Evolutionary conservation across 2,329 filamentous ascomycete species (phyloP).

Genomic region (Gnomoniopsis sp.): DNA sequence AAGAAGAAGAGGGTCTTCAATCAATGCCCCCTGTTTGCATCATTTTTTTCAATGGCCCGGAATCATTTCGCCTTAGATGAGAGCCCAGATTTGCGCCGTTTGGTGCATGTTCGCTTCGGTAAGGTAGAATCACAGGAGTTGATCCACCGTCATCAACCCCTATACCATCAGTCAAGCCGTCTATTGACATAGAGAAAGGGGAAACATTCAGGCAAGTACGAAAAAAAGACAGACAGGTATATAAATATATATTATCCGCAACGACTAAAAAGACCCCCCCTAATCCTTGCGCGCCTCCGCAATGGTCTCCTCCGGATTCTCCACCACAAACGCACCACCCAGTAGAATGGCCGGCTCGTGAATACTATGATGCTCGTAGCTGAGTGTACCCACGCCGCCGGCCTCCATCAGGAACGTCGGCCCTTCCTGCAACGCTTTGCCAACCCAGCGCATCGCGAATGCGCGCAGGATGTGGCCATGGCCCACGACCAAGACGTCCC

Average conservation of each 20-base stretch:
- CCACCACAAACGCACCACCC: slow-evolving; percentile 65
- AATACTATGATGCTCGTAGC: slow-evolving; percentile 74
- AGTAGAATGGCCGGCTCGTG: slow-evolving; percentile 77
- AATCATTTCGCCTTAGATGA: too few species aligned
- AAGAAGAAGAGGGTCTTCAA: too few species aligned
- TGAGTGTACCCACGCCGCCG: slow-evolving; percentile 78
- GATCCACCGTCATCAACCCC: background rate
- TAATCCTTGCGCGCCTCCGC: slow-evolving; percentile 21
- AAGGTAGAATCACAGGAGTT: background rate
- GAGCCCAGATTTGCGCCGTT: too few species aligned
- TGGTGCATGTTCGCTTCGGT: background rate
- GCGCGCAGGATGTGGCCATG: slow-evolving; percentile 88
- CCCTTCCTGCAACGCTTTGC: slow-evolving; percentile 69
- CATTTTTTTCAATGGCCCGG: too few species aligned
- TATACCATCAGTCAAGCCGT: background rate
- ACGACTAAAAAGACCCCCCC: too few species aligned
- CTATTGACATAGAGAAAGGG: background rate
- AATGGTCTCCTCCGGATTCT: slow-evolving; percentile 26
- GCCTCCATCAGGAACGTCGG: slow-evolving; percentile 82
- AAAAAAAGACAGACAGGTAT: too few species aligned
- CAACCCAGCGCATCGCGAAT: slow-evolving; percentile 83
- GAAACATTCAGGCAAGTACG: too few species aligned
- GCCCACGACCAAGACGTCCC: slow-evolving; percentile 77
- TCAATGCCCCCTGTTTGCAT: too few species aligned
- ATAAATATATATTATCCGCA: too few species aligned